Percentiles rank a stretch among this genome's conserved stretches.
phyloP scores from a whole-genome alignment of 2,329 filamentous ascomycete species.

The Balansia obtecta region DNA sequence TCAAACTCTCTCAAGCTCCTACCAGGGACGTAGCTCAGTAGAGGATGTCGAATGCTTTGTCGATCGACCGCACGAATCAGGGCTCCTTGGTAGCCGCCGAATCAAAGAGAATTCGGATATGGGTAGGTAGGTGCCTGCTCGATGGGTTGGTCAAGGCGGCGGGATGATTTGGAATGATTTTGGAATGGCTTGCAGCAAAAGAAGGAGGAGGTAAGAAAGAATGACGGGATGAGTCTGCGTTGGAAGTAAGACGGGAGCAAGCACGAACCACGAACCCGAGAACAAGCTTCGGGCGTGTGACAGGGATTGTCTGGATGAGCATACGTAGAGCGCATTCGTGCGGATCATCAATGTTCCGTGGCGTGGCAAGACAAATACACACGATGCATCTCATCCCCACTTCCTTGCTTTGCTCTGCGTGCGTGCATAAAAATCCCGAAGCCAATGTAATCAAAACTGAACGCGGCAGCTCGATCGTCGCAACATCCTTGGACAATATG shows the following conservation, averaged over 20 bases:
- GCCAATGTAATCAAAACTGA: too few species aligned
- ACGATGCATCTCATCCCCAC: too few species aligned
- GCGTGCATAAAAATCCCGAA: too few species aligned
- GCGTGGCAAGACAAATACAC: neutral
- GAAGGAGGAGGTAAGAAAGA: neutral
- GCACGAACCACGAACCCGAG: neutral
- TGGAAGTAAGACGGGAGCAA: neutral
- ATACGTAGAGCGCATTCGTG: neutral
- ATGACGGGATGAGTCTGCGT: neutral
- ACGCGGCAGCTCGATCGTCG: too few species aligned
- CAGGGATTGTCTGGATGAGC: neutral
- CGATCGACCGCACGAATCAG: neutral
- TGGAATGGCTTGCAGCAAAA: neutral
- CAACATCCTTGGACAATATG: too few species aligned
- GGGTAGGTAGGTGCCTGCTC: neutral
- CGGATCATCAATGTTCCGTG: neutral
- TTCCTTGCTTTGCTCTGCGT: too few species aligned
- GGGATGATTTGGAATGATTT: too few species aligned
- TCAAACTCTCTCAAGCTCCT: neutral
- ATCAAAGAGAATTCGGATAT: neutral
- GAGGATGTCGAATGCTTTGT: neutral
- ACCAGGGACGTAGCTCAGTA: neutral
- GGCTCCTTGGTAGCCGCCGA: neutral
- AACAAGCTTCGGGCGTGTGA: conserved; percentile 1
- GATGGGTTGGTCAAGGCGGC: neutral